A percentile compares a stretch with the other conserved stretches of the same genome.
Conservation (phyloP, 2,329 filamentous ascomycete genomes). For the Exophiala alcalophila region DNA sequence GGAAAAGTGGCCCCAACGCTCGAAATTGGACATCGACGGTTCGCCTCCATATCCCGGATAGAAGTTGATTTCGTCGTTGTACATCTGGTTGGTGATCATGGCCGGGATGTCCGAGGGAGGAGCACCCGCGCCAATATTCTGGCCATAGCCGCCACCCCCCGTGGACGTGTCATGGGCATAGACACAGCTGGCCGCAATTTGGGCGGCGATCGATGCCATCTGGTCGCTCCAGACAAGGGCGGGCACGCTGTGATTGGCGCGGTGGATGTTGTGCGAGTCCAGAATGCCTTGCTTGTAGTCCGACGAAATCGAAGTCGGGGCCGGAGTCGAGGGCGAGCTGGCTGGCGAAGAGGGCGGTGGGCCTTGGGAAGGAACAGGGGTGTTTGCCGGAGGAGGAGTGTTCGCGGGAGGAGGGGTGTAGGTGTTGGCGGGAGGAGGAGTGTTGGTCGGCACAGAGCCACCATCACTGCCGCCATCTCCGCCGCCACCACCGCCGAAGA, state of each 20-base stretch:
- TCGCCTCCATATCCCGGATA: constrained; percentile 61
- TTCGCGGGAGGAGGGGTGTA: constrained; percentile 9
- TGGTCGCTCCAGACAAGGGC: constrained; percentile 63
- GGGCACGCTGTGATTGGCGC: constrained; percentile 71
- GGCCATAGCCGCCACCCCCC: constrained; percentile 70
- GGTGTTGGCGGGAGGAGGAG: constrained; percentile 21
- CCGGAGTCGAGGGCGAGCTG: constrained; percentile 7
- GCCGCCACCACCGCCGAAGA: constrained; percentile 3
- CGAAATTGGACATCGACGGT: constrained; percentile 62
- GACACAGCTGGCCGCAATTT: constrained; percentile 63
- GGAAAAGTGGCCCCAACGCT: constrained; percentile 70
- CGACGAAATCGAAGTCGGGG: constrained; percentile 21
- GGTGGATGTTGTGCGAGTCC: constrained; percentile 81
- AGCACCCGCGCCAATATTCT: constrained; percentile 80
- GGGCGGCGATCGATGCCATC: constrained; percentile 62
- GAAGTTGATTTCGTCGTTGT: constrained; percentile 69
- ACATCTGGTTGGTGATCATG: constrained; percentile 80
- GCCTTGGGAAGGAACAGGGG: constrained; percentile 7
- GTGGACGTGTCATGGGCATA: constrained; percentile 76
- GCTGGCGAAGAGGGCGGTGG: constrained; percentile 9
- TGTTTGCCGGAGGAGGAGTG: constrained; percentile 11
- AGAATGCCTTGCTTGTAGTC: constrained; percentile 44
- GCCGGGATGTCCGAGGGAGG: constrained; percentile 57
- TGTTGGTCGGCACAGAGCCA: constrained; percentile 21
- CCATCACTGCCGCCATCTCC: constrained; percentile 3